A percentile compares a stretch with the other conserved stretches of the same genome.
These are phyloP conservation scores for Suillus fuscotomentosus DNA, from an alignment of 768 basidiomycete species.

Conservation along the genomic window DNA sequence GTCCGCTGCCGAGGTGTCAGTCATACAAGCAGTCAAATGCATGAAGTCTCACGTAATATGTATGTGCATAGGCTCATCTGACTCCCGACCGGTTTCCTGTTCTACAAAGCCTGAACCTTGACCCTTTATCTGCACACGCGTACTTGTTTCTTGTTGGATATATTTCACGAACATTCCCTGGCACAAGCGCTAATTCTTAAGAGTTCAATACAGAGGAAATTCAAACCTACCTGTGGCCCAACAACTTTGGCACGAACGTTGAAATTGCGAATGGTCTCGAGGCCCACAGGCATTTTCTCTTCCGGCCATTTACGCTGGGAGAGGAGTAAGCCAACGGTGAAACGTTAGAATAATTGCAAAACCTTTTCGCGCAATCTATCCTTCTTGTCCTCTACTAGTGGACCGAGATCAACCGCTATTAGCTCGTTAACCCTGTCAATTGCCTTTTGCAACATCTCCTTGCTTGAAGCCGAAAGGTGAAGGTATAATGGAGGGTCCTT, in stretches of 20 bases:
- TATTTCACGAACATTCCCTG: conserved; percentile 98
- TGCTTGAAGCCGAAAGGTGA: conserved; percentile 79
- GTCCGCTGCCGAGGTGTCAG: conserved; percentile 44
- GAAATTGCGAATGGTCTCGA: conserved; percentile 94
- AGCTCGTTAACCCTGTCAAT: conserved; percentile 74
- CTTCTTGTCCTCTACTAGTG: conserved; percentile 78
- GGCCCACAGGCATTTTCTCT: conserved; percentile 85
- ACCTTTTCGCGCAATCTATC: conserved; percentile 69
- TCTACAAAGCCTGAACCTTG: conserved; percentile 94
- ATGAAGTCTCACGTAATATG: conserved; percentile 72
- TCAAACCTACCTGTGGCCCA: conserved; percentile 73
- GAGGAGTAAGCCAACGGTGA: conserved; percentile 12
- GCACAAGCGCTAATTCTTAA: neutral
- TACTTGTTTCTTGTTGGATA: conserved; percentile 94
- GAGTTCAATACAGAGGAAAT: too few relatives aligned
- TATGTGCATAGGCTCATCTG: conserved; percentile 89
- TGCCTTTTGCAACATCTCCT: conserved; percentile 64
- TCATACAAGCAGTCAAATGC: conserved; percentile 17
- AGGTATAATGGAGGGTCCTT: conserved; percentile 93
- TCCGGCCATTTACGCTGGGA: conserved; percentile 94
- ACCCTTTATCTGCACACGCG: conserved; percentile 97
- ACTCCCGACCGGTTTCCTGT: conserved; percentile 82
- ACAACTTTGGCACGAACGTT: conserved; percentile 98
- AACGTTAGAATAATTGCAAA: neutral
- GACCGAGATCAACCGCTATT: conserved; percentile 71